phyloP scores from a whole-genome alignment of 352 stramenopile species.

The Porosira glacialis region DNA sequence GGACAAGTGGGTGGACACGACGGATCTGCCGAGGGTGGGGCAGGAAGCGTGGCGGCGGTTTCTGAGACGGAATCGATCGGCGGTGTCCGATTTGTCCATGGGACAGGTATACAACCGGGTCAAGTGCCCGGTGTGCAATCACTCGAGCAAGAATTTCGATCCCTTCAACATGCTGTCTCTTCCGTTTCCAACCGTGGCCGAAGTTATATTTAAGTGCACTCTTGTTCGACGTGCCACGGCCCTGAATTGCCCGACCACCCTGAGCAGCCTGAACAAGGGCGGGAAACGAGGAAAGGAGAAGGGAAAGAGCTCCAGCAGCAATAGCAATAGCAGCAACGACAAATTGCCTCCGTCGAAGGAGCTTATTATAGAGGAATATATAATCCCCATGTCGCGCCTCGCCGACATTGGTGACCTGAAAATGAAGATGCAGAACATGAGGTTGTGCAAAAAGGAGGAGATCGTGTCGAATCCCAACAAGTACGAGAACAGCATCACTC shows the following conservation, averaged over 20 bases:
- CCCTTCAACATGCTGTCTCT: conserved; percentile 95
- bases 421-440: conserved; percentile 73
- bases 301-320: neutral
- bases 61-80: conserved; percentile 90
- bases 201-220: conserved; percentile 77
- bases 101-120: conserved; percentile 96
- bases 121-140: conserved; percentile 92
- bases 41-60: conserved; percentile 84
- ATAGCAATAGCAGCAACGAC: neutral
- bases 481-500: conserved; percentile 17
- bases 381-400: conserved; percentile 75
- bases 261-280: conserved; percentile 32
- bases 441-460: conserved; percentile 68
- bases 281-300: conserved; percentile 11
- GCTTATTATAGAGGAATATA: conserved; percentile 74
- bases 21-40: conserved; percentile 57
- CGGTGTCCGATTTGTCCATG: conserved; percentile 94
- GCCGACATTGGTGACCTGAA: conserved; percentile 78
- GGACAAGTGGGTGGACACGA: conserved; percentile 80
- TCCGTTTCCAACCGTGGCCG: conserved; percentile 88
- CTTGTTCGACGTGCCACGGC: conserved; percentile 66
- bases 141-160: conserved; percentile 97
- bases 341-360: conserved; percentile 74
- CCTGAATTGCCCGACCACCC: conserved; percentile 59
- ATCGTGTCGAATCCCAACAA: conserved; percentile 43